phyloP scores from a whole-genome alignment of 1,284 basidiomycete genomes.

The Puccinia horiana region DNA sequence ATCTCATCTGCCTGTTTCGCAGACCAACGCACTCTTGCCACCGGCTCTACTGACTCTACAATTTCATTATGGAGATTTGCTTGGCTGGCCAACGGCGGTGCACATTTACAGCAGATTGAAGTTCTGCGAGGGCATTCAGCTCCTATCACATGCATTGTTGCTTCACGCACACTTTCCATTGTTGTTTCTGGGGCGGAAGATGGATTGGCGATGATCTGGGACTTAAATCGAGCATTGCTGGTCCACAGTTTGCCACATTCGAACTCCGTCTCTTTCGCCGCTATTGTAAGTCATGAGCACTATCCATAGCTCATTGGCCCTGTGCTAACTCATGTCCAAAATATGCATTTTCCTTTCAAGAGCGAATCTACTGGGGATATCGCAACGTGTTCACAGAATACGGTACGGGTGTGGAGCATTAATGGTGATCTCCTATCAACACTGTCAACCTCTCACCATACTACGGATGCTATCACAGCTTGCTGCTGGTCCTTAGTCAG shows the following conservation, averaged over 20 bases:
- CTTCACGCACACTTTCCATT: conserved; percentile 79
- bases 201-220: conserved; percentile 84
- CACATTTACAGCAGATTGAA: conserved; percentile 52
- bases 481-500: conserved; percentile 79
- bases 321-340: conserved; percentile 53
- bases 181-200: conserved; percentile 81
- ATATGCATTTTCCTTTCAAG: conserved; percentile 24
- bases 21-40: conserved; percentile 48
- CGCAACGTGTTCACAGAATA: conserved; percentile 72
- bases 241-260: conserved; percentile 54
- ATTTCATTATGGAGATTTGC: conserved; percentile 48
- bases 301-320: conserved; percentile 71
- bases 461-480: conserved; percentile 64
- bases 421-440: conserved; percentile 73
- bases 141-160: conserved; percentile 69
- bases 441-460: conserved; percentile 64
- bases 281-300: conserved; percentile 12
- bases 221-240: conserved; percentile 68
- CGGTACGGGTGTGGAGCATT: conserved; percentile 75
- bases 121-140: conserved; percentile 71
- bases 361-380: conserved; percentile 73
- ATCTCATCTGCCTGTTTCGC: conserved; percentile 48
- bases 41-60: conserved; percentile 46
- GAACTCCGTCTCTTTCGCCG: conserved; percentile 29
- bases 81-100: conserved; percentile 41